Evolutionary conservation across 2,329 filamentous ascomycete genomes (phyloP).

Genomic region (Stagonosporopsis vannaccii): DNA sequence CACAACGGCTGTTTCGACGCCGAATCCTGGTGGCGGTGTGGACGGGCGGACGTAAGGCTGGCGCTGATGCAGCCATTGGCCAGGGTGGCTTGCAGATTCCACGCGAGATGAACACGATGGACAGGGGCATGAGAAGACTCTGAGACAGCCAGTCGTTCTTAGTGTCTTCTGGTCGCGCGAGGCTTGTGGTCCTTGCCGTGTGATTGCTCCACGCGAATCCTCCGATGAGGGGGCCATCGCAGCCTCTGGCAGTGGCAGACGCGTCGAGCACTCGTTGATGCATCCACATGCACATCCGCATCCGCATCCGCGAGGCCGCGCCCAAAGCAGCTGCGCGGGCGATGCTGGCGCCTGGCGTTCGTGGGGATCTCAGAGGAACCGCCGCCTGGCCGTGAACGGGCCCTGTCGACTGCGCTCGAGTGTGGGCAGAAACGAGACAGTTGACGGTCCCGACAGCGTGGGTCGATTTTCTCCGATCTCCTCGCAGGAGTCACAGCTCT

Average conservation of each 20-base stretch:
- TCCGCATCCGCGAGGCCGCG: slow-evolving; percentile 14
- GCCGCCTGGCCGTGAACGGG: slow-evolving; percentile 13
- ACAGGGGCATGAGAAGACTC: slow-evolving; percentile 40
- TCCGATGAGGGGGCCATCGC: slow-evolving; percentile 34
- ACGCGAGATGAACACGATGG: slow-evolving; percentile 47
- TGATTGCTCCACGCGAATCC: slow-evolving; percentile 41
- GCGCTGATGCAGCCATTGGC: slow-evolving; percentile 37
- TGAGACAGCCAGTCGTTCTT: slow-evolving; percentile 48
- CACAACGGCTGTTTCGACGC: slow-evolving; percentile 45
- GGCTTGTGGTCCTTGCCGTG: slow-evolving; percentile 27
- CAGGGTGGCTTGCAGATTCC: slow-evolving; percentile 45
- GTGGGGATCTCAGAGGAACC: slow-evolving; percentile 23
- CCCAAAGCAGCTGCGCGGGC: slow-evolving; percentile 18
- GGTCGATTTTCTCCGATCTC: slow-evolving; percentile 36
- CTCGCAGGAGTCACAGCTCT: slow-evolving; percentile 22
- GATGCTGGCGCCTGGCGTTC: slow-evolving; percentile 20
- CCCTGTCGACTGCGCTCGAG: slow-evolving; percentile 3
- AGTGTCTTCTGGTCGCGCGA: slow-evolving; percentile 42
- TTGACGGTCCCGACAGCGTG: slow-evolving; percentile 29
- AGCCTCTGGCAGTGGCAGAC: slow-evolving; percentile 21
- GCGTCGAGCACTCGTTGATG: slow-evolving; percentile 16
- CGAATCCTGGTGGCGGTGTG: slow-evolving; percentile 40
- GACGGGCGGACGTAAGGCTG: slow-evolving; percentile 44
- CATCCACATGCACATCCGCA: too few relatives aligned
- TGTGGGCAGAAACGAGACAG: slow-evolving; percentile 19